Percentiles rank a stretch among this genome's conserved stretches.
phyloP scores from a whole-genome alignment of 352 stramenopile genomes.

The Pythium aristosporum region DNA sequence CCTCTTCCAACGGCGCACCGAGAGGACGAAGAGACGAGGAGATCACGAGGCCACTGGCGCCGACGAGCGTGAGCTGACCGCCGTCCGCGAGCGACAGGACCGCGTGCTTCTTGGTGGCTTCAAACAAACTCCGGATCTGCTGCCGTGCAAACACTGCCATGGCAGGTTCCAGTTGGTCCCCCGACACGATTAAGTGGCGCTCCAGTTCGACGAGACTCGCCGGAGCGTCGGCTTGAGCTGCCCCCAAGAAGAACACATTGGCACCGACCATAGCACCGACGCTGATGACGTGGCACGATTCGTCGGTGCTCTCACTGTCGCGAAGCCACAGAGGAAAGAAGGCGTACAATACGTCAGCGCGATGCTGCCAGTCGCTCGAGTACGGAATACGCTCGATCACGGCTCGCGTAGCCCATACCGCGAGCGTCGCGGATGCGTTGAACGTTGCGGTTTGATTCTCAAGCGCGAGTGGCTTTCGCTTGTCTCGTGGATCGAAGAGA shows the following conservation, averaged over 20 bases:
- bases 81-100: background rate
- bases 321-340: slow-evolving; percentile 1
- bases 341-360: background rate
- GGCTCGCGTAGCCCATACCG: slow-evolving; percentile 12
- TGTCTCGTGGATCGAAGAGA: slow-evolving; percentile 12
- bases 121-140: slow-evolving; percentile 41
- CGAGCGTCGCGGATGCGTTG: slow-evolving; percentile 7
- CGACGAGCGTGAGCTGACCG: slow-evolving; percentile 12
- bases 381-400: slow-evolving; percentile 16
- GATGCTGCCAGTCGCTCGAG: slow-evolving; percentile 8
- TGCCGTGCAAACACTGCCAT: slow-evolving; percentile 56
- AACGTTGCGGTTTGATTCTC: slow-evolving; percentile 23
- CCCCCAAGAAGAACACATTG: slow-evolving; percentile 3
- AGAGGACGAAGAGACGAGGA: background rate
- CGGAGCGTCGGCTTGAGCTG: background rate
- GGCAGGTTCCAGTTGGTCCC: slow-evolving; percentile 38
- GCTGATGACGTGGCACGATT: slow-evolving; percentile 15
- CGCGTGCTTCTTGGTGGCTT: slow-evolving; percentile 25
- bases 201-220: slow-evolving; percentile 22
- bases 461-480: background rate
- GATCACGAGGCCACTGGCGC: slow-evolving; percentile 13
- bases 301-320: slow-evolving; percentile 14
- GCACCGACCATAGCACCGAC: slow-evolving; percentile 15
- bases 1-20: slow-evolving; percentile 2
- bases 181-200: slow-evolving; percentile 41